Evolutionary conservation across 345 rosid species (phyloP), one percentile per base, ranked within the genome.

Genomic region (Clausena lansium): DNA sequence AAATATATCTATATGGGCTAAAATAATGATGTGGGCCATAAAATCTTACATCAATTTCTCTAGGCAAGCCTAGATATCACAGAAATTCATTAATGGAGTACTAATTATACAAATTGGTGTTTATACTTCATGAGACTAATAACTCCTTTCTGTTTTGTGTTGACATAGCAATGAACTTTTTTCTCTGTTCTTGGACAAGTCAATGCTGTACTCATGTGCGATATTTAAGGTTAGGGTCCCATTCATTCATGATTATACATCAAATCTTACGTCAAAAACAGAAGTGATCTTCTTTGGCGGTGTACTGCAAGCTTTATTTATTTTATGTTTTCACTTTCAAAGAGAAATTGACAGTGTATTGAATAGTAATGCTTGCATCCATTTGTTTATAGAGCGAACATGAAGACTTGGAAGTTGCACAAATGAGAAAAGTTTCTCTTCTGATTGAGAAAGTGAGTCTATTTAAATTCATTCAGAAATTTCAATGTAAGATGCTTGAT

Each of bases 161-260:
- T 70, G 39, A 19, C 80, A 95, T 98, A 92, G 98, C 80, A 96
- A 95, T 32, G 93, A 93, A 39, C 85, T 93, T 57, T 96, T 96
- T 55, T 83, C 93, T 27, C 61, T 91, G 28, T 96, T 96, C 90
- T 79, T 96, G 88, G 97, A 92, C 65, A 97, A 96, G 83, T 89
- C 97, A 36, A 93, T 96, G 99, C 83, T 92, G 60, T 96, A 96
- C 81, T 95, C 98, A 9, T 88, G 89, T 28, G 98, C 95, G 2
- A 83, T 96, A 41, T 96, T 96, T 79, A 89, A 91, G 97, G 99
- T 93, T 13, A 35, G 17, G 17, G 75, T 69, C 64, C 65, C 47
- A 7, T 30, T 33, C 71, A 55, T 41, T 27, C 5, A 27, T 20
- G 5, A 20, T 45, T 52, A 59, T 57, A 15, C 35, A 7, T 64